A percentile compares a stretch with the other conserved stretches of the same genome.
These are phyloP conservation scores for Lodderomyces oxycetoniae DNA, from an alignment of 1,139 yeast species.

Conservation along the genomic window DNA sequence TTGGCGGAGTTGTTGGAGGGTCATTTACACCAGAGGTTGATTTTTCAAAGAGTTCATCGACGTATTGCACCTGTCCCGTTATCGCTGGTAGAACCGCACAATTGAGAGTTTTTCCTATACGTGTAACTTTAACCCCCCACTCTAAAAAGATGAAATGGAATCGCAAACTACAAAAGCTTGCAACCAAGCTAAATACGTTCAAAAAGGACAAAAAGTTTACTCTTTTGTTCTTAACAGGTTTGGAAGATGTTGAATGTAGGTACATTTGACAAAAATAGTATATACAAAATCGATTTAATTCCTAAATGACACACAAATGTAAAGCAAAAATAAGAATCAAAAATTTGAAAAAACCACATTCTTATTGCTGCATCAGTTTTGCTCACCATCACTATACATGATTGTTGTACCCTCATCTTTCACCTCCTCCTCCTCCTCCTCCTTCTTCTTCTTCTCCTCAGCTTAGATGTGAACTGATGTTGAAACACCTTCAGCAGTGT, in stretches of 20 bases:
- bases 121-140: slow-evolving; percentile 8
- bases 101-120: slow-evolving; percentile 10
- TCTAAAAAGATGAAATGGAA: slow-evolving; percentile 10
- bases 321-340: not conserved
- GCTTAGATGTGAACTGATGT: slow-evolving; percentile 13
- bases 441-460: not conserved
- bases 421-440: not conserved
- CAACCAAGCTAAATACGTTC: slow-evolving; percentile 3
- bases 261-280: no score
- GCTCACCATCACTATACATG: no score
- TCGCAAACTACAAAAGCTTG: slow-evolving; percentile 8
- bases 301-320: no score
- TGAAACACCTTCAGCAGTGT: slow-evolving; percentile 49
- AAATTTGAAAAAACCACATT: not conserved
- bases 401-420: no score
- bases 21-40: slow-evolving; percentile 12
- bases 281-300: no score
- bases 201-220: slow-evolving; percentile 5
- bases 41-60: slow-evolving; percentile 5
- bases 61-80: slow-evolving; percentile 11
- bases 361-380: no score
- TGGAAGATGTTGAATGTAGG: slow-evolving; percentile 15
- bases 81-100: slow-evolving; percentile 10
- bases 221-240: slow-evolving; percentile 12
- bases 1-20: slow-evolving; percentile 8